These are phyloP conservation scores for Cladophialophora psammophila DNA, from an alignment of 2,329 filamentous ascomycete species.

Conservation along the genomic window DNA sequence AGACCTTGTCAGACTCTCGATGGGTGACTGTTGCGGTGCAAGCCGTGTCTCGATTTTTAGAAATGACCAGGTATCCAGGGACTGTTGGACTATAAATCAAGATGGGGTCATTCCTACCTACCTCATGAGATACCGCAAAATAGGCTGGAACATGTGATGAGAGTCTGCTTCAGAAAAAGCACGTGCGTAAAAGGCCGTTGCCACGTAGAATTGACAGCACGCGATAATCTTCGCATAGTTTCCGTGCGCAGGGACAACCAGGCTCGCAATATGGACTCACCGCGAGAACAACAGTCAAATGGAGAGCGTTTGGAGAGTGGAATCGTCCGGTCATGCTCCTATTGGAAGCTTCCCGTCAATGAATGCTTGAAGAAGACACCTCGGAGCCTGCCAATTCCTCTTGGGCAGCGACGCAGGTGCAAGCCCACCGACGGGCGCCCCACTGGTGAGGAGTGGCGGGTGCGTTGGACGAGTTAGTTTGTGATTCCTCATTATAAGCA, in stretches of 20 bases:
- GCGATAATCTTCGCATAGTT: neutral
- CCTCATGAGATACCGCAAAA: neutral
- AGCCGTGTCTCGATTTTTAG: constrained; percentile 9
- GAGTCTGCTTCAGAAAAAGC: neutral
- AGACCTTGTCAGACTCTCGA: constrained; percentile 19
- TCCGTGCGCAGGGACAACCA: neutral
- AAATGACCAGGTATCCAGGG: neutral
- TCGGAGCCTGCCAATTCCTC: constrained; percentile 9
- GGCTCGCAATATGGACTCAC: neutral
- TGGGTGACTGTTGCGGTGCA: neutral
- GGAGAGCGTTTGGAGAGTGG: constrained; percentile 1
- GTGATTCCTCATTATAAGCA: constrained; percentile 32
- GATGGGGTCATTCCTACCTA: neutral
- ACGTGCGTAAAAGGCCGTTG: neutral
- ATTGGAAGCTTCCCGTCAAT: constrained; percentile 7
- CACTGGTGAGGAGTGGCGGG: constrained; percentile 17
- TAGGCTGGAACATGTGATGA: neutral
- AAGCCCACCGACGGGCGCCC: constrained; percentile 1
- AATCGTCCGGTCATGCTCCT: constrained; percentile 3
- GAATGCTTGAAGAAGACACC: neutral
- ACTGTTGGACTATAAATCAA: neutral
- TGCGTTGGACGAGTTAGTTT: constrained; percentile 28
- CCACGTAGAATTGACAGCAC: neutral
- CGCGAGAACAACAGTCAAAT: neutral
- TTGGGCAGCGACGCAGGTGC: constrained; percentile 32